Percentiles rank a stretch among this genome's conserved stretches.
phyloP scores from a whole-genome alignment of 116 monocot species.

The Zostera marina region DNA sequence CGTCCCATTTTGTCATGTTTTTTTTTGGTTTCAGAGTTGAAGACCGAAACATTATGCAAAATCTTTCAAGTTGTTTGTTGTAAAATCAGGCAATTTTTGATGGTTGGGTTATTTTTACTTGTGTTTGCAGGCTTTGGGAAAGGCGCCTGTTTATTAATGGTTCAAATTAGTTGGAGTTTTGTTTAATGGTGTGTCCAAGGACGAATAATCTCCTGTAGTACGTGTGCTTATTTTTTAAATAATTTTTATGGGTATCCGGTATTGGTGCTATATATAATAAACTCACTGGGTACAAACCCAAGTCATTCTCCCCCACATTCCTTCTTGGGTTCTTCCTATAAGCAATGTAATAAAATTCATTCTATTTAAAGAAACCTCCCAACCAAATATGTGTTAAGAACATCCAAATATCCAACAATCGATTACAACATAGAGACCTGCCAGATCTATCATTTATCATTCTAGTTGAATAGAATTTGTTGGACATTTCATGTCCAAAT shows the following conservation, averaged over 20 bases:
- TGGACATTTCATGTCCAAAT: too few species aligned
- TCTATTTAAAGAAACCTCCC: neutral
- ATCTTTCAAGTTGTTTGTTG: too few species aligned
- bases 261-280: neutral
- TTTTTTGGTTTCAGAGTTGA: too few species aligned
- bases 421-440: neutral
- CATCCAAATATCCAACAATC: neutral
- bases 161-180: too few species aligned
- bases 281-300: neutral
- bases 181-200: neutral
- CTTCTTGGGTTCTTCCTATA: too few species aligned
- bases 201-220: neutral
- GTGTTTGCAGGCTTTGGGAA: slow-evolving; percentile 28
- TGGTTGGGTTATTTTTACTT: neutral
- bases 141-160: neutral
- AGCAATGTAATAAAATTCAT: neutral
- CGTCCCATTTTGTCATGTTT: too few species aligned
- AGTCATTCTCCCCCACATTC: neutral
- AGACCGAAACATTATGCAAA: too few species aligned
- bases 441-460: too few species aligned
- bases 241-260: neutral
- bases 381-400: neutral
- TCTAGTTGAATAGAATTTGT: too few species aligned
- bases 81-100: neutral
- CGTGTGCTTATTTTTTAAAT: neutral